Conservation (phyloP, 192 early-diverging fungal genomes). For the Phycomyces nitens region DNA sequence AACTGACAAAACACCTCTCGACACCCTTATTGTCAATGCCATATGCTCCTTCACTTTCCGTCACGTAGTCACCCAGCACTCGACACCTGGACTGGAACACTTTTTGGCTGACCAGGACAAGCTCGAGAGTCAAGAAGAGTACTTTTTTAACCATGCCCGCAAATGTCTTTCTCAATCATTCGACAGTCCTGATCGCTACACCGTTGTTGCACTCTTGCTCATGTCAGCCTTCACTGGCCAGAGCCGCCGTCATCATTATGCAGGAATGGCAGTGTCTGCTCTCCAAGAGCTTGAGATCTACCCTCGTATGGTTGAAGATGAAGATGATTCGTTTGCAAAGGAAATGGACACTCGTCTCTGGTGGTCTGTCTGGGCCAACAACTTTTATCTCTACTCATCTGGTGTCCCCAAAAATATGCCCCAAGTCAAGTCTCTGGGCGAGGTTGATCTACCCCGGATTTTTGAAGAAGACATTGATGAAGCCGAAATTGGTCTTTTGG, state of each 20-base stretch:
- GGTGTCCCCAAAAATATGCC: constrained; percentile 25
- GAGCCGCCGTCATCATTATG: constrained; percentile 19
- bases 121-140: constrained; percentile 29
- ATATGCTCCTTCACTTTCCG: constrained; percentile 22
- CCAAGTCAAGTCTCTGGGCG: constrained; percentile 2
- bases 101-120: constrained; percentile 20
- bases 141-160: constrained; percentile 32
- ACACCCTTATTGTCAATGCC: constrained; percentile 34
- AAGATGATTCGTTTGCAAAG: constrained; percentile 24
- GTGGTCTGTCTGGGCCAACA: constrained; percentile 37
- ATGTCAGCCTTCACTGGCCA: constrained; percentile 14
- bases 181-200: constrained; percentile 34
- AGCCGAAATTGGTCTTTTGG: constrained; percentile 24
- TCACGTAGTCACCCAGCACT: constrained; percentile 33
- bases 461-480: constrained; percentile 40
- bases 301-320: constrained; percentile 26
- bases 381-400: constrained; percentile 26
- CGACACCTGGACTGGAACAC: constrained; percentile 13
- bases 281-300: constrained; percentile 30
- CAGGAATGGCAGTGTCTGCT: constrained; percentile 30
- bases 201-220: constrained; percentile 22
- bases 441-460: constrained; percentile 23
- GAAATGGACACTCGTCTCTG: constrained; percentile 39
- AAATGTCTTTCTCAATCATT: constrained; percentile 30
- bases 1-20: constrained; percentile 13